A percentile compares a stretch with the other conserved stretches of the same genome.
phyloP scores from a whole-genome alignment of 2,329 filamentous ascomycete genomes.

The Rachicladosporium sp. region DNA sequence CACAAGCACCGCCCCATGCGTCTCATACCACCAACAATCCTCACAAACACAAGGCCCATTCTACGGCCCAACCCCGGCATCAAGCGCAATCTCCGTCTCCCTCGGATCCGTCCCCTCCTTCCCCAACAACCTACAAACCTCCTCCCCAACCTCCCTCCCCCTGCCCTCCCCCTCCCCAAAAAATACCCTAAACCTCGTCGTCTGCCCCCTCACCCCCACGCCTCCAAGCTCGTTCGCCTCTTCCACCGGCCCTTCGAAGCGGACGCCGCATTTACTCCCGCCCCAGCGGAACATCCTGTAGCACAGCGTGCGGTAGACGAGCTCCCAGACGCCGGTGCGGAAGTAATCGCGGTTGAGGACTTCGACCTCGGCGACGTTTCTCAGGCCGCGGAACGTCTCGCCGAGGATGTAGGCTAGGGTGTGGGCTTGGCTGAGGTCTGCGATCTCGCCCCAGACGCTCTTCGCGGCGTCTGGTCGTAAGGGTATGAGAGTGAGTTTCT shows the following conservation, averaged over 20 bases:
- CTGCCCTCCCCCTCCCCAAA: neutral
- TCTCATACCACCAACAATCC: too few species aligned
- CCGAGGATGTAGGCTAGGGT: conserved; percentile 25
- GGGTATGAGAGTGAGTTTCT: conserved; percentile 21
- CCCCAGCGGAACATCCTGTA: conserved; percentile 25
- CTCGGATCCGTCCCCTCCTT: conserved; percentile 11
- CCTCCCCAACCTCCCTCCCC: conserved; percentile 16
- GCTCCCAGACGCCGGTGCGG: conserved; percentile 21
- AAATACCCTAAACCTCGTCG: conserved; percentile 4
- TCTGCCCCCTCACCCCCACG: too few species aligned
- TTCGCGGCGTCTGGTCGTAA: conserved; percentile 17
- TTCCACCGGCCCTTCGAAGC: conserved; percentile 12
- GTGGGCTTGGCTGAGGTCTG: conserved; percentile 23
- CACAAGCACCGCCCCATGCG: too few species aligned
- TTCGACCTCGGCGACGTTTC: conserved; percentile 17
- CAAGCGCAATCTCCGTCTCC: neutral
- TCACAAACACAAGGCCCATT: neutral
- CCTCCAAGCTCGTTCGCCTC: conserved; percentile 8
- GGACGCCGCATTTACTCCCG: conserved; percentile 18
- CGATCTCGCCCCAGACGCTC: conserved; percentile 21
- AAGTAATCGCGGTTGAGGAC: conserved; percentile 23
- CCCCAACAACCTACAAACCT: conserved; percentile 16
- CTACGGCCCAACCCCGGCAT: conserved; percentile 9
- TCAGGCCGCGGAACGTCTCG: conserved; percentile 22
- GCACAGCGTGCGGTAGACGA: conserved; percentile 23